Conservation (phyloP, 768 basidiomycete genomes). For the Leccinum rimulosum region DNA sequence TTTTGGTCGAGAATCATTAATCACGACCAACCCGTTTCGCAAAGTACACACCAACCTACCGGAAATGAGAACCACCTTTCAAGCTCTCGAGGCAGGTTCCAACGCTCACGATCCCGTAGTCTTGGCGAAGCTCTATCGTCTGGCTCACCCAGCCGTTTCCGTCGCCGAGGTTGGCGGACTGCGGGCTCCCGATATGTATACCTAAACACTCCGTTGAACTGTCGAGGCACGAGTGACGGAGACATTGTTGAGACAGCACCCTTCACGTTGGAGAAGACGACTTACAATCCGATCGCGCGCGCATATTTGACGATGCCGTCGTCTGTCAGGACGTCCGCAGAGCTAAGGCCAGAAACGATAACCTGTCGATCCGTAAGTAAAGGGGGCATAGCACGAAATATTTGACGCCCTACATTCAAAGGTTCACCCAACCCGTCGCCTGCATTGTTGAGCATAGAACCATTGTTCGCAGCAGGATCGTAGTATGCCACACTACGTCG, state of each 20-base stretch:
- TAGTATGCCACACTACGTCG: conserved; percentile 30
- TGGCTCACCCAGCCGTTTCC: conserved; percentile 45
- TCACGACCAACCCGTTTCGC: neutral
- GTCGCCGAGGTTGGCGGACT: conserved; percentile 45
- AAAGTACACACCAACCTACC: conserved; percentile 24
- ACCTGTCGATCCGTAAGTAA: conserved; percentile 33
- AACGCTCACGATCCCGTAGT: conserved; percentile 32
- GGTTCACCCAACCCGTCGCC: conserved; percentile 39
- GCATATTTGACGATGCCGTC: conserved; percentile 57
- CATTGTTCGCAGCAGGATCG: conserved; percentile 36
- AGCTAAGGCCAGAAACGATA: conserved; percentile 65
- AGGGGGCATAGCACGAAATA: neutral
- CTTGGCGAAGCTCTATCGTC: conserved; percentile 42
- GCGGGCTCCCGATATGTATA: conserved; percentile 35
- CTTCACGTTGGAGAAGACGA: neutral
- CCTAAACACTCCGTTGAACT: conserved; percentile 40
- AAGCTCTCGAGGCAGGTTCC: conserved; percentile 46
- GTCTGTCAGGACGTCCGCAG: conserved; percentile 52
- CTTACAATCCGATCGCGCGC: conserved; percentile 61
- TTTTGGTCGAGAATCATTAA: neutral
- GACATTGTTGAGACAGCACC: neutral
- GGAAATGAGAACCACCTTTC: conserved; percentile 47
- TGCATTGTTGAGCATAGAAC: conserved; percentile 45
- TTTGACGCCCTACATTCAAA: conserved; percentile 35
- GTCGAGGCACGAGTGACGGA: conserved; percentile 12